Evolutionary conservation across 2,329 filamentous ascomycete species (phyloP).

Genomic region (Penicillium sclerotiorum): DNA sequence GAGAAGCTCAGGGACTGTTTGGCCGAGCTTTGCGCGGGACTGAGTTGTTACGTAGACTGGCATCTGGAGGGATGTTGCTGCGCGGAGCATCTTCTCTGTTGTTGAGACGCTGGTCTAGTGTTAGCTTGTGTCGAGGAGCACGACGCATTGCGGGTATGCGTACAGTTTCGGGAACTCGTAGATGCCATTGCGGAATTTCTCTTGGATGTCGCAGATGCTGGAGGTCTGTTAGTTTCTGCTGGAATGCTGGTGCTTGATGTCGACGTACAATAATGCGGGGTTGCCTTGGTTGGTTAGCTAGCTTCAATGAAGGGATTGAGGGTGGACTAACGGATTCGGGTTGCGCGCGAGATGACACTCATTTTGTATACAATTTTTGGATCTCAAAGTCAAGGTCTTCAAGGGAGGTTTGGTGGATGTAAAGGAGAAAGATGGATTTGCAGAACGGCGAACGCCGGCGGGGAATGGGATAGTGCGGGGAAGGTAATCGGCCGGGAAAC

Average conservation of each 20-base stretch:
- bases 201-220: slow-evolving; percentile 93
- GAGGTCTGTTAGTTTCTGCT: neutral
- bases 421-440: neutral
- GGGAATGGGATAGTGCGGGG: slow-evolving; percentile 24
- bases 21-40: slow-evolving; percentile 74
- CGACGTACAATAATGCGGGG: slow-evolving; percentile 51
- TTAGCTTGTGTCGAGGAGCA: neutral
- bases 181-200: slow-evolving; percentile 84
- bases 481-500: slow-evolving; percentile 8
- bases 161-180: slow-evolving; percentile 83
- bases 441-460: slow-evolving; percentile 12
- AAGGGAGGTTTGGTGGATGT: neutral
- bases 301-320: neutral
- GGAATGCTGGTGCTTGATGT: neutral
- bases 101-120: slow-evolving; percentile 60
- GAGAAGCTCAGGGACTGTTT: slow-evolving; percentile 74
- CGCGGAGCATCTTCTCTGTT: slow-evolving; percentile 68
- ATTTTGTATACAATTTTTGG: neutral
- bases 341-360: slow-evolving; percentile 11
- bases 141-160: slow-evolving; percentile 21
- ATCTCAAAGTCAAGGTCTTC: neutral
- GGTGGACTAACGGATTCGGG: slow-evolving; percentile 4
- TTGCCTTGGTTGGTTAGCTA: slow-evolving; percentile 38
- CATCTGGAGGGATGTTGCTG: slow-evolving; percentile 57
- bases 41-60: slow-evolving; percentile 88